A percentile compares a stretch with the other conserved stretches of the same genome.
phyloP scores from a whole-genome alignment of 495 filamentous ascomycete genomes.

The Chaetomidium leptoderma region DNA sequence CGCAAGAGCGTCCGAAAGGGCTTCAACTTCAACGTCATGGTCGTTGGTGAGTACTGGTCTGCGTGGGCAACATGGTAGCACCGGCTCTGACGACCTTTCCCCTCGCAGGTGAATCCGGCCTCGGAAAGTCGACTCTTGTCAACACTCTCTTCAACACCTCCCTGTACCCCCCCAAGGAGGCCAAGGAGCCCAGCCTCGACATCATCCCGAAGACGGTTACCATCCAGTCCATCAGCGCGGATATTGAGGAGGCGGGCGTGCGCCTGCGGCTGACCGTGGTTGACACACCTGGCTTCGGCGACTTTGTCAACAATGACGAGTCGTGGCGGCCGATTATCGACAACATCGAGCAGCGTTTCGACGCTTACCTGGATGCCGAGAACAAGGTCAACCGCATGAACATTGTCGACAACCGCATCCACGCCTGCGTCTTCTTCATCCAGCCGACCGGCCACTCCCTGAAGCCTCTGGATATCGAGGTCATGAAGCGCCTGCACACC shows the following conservation, averaged over 20 bases:
- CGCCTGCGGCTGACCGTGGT: slow-evolving; percentile 95
- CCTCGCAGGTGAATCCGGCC: slow-evolving; percentile 84
- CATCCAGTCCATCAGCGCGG: slow-evolving; percentile 96
- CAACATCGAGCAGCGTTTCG: slow-evolving; percentile 98
- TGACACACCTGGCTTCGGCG: slow-evolving; percentile 95
- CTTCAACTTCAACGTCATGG: slow-evolving; percentile 99
- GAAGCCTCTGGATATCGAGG: slow-evolving; percentile 98
- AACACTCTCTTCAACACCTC: slow-evolving; percentile 99
- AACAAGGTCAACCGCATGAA: slow-evolving; percentile 99
- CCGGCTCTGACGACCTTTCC: slow-evolving; percentile 14
- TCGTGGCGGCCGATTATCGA: slow-evolving; percentile 98
- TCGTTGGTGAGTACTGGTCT: slow-evolving; percentile 70
- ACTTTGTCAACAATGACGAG: slow-evolving; percentile 99
- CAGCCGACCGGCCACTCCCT: slow-evolving; percentile 98
- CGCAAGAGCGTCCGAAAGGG: slow-evolving; percentile 99
- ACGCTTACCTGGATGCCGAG: slow-evolving; percentile 96
- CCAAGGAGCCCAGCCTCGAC: slow-evolving; percentile 91
- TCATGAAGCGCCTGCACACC: slow-evolving; percentile 98
- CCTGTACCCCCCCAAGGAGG: slow-evolving; percentile 97
- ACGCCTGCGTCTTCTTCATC: slow-evolving; percentile 99
- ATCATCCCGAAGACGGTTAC: slow-evolving; percentile 98
- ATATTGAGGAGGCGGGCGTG: slow-evolving; percentile 98
- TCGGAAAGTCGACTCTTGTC: slow-evolving; percentile 98
- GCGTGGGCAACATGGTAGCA: background rate
- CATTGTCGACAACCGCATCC: slow-evolving; percentile 97